phyloP scores from a whole-genome alignment of 805 yeast genomes.

The Yarrowia hollandica region DNA sequence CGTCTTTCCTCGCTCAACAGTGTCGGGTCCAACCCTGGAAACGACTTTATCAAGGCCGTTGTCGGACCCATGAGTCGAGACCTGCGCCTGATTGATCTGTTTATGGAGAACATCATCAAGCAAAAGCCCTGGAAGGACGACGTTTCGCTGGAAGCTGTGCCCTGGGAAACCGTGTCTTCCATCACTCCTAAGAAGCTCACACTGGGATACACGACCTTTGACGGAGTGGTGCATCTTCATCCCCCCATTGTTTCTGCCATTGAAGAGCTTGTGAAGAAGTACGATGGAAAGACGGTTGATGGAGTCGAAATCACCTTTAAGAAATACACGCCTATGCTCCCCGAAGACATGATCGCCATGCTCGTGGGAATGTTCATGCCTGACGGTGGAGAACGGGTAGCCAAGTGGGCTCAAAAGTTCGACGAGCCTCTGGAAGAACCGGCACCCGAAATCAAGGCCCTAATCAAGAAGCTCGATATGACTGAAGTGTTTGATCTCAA shows the following conservation, averaged over 20 bases:
- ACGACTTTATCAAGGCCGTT: slow-evolving; percentile 45
- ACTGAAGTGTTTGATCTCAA: slow-evolving; percentile 46
- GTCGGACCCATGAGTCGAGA: slow-evolving; percentile 51
- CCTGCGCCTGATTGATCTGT: slow-evolving; percentile 45
- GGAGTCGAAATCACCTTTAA: slow-evolving; percentile 8
- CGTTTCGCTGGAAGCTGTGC: slow-evolving; percentile 51
- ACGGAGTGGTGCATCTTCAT: slow-evolving; percentile 51
- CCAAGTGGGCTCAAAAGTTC: slow-evolving; percentile 36
- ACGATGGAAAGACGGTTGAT: slow-evolving; percentile 44
- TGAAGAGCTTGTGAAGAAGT: slow-evolving; percentile 52
- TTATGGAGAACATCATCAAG: slow-evolving; percentile 45
- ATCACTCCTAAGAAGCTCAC: slow-evolving; percentile 42
- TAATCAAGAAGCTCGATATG: slow-evolving; percentile 18
- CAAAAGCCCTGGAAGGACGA: slow-evolving; percentile 52
- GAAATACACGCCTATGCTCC: background rate
- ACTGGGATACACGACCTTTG: slow-evolving; percentile 51
- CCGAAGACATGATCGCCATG: slow-evolving; percentile 52
- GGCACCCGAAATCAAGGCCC: background rate
- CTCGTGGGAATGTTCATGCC: slow-evolving; percentile 53
- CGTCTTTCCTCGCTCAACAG: slow-evolving; percentile 42
- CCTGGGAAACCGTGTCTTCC: slow-evolving; percentile 43
- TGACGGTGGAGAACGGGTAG: slow-evolving; percentile 49
- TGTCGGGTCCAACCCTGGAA: slow-evolving; percentile 44
- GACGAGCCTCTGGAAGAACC: slow-evolving; percentile 29
- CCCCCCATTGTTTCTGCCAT: slow-evolving; percentile 58